Evolutionary conservation across 2,329 filamentous ascomycete genomes (phyloP).

Genomic region (Penicillium sp.): DNA sequence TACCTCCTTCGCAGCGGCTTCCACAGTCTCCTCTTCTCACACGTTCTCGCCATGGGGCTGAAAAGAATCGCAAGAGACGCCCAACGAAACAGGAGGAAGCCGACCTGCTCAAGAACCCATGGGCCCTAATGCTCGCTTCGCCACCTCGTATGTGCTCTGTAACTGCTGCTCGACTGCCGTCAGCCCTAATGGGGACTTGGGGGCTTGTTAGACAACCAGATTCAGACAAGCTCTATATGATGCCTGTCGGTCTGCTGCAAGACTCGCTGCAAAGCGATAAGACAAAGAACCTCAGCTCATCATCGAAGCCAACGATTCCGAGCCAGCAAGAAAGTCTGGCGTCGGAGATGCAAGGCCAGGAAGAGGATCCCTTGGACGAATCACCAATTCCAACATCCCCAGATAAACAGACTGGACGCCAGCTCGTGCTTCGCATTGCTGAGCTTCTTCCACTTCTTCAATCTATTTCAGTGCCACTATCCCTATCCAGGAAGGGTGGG

Average conservation of each 20-base stretch:
- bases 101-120: conserved; percentile 32
- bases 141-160: conserved; percentile 29
- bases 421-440: conserved; percentile 23
- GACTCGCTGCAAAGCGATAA: conserved; percentile 21
- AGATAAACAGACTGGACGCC: conserved; percentile 4
- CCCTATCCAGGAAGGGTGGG: conserved; percentile 2
- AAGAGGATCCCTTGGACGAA: not conserved
- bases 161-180: conserved; percentile 30
- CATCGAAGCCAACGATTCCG: conserved; percentile 1
- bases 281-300: conserved; percentile 4
- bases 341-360: too few species aligned
- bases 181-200: conserved; percentile 29
- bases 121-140: conserved; percentile 35
- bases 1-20: conserved; percentile 26
- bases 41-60: conserved; percentile 12
- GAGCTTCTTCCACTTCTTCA: conserved; percentile 23
- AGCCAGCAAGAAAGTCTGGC: not conserved
- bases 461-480: conserved; percentile 13
- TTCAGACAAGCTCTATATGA: conserved; percentile 24
- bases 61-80: conserved; percentile 21
- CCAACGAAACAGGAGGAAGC: conserved; percentile 21
- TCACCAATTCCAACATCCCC: not conserved
- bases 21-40: conserved; percentile 32
- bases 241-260: conserved; percentile 28
- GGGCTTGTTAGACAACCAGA: conserved; percentile 28